Percentiles rank a stretch among this genome's conserved stretches.
These are phyloP conservation scores for Nannochloris sp. DNA, from an alignment of 139 green algal genomes.

Conservation along the genomic window DNA sequence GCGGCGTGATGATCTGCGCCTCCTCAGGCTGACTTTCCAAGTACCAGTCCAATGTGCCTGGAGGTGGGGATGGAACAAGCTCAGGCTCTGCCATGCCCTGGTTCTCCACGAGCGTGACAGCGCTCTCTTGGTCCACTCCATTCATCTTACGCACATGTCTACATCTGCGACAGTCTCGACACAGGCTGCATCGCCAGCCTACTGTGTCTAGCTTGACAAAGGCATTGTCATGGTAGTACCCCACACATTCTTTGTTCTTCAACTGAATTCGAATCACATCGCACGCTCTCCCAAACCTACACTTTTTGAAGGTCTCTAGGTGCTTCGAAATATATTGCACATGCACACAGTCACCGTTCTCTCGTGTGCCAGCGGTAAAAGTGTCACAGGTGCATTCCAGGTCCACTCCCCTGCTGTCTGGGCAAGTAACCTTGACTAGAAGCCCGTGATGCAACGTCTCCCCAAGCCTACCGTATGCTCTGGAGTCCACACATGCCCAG, in stretches of 20 bases:
- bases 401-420: neutral
- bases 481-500: neutral
- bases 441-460: neutral
- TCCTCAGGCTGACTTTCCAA: too few species aligned
- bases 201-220: neutral
- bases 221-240: neutral
- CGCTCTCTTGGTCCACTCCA: neutral
- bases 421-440: neutral
- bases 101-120: neutral
- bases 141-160: neutral
- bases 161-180: neutral
- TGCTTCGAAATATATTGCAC: neutral
- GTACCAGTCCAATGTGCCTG: too few species aligned
- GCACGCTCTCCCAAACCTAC: neutral
- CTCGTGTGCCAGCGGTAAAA: neutral
- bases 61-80: too few species aligned
- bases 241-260: neutral
- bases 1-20: too few species aligned
- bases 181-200: neutral
- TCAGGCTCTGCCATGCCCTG: too few species aligned
- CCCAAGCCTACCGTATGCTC: neutral
- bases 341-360: neutral
- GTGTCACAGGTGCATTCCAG: neutral
- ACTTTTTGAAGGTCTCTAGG: neutral
- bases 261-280: neutral